Conservation (phyloP, 495 filamentous ascomycete species). For the Cryomyces minteri region DNA sequence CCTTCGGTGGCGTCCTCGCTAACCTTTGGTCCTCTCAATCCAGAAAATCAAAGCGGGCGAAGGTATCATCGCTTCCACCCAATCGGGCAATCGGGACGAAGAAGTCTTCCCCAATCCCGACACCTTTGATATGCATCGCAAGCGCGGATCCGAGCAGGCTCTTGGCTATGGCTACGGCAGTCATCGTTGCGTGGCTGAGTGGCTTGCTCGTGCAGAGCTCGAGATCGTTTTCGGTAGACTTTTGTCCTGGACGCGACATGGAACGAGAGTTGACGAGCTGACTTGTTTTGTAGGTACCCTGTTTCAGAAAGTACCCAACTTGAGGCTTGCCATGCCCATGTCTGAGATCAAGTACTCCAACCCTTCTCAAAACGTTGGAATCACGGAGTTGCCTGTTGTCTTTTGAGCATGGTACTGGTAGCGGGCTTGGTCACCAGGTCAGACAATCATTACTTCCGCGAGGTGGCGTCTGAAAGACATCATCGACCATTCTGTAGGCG, state of each 20-base stretch:
- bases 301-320: slow-evolving; percentile 15
- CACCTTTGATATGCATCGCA: slow-evolving; percentile 25
- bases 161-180: slow-evolving; percentile 26
- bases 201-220: slow-evolving; percentile 22
- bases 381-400: slow-evolving; percentile 16
- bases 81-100: slow-evolving; percentile 29
- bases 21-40: not conserved
- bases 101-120: slow-evolving; percentile 23
- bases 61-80: slow-evolving; percentile 28
- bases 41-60: slow-evolving; percentile 20
- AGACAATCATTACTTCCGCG: too few relatives aligned
- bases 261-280: not conserved
- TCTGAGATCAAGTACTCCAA: slow-evolving; percentile 21
- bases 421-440: too few relatives aligned
- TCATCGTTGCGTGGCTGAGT: slow-evolving; percentile 27
- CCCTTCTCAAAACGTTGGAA: slow-evolving; percentile 21
- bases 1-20: not conserved
- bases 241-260: not conserved
- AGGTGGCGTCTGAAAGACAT: too few relatives aligned
- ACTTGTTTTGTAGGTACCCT: slow-evolving; percentile 13
- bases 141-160: slow-evolving; percentile 16
- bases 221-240: slow-evolving; percentile 22
- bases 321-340: slow-evolving; percentile 21
- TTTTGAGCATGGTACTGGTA: not conserved
- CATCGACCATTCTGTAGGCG: too few relatives aligned